Base-by-base conservation (phyloP, 2,329 filamentous ascomycete species). In the Sordariomycetes sp. region DNA sequence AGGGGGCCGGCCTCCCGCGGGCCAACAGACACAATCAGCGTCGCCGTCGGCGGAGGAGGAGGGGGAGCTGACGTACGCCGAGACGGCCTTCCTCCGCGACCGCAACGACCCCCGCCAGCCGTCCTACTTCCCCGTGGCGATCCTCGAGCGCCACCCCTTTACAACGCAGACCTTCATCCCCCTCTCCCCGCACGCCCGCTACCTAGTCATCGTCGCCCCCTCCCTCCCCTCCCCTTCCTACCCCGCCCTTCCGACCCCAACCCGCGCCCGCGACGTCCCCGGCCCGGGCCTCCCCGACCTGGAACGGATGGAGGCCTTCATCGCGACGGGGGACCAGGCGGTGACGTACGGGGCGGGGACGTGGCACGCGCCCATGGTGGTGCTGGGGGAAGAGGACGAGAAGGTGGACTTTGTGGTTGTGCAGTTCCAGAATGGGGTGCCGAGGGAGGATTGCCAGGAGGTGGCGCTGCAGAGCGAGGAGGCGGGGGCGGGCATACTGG, bases 291-390 rank as follows among this genome's bases (percentile, higher is more conserved):
- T 89, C 20, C 92, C 94, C 0, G 90, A 96, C 68, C 66, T 96
- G 48, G 67, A 69, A 24, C 77, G 80, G 10, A 64, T 95, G 45
- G 79, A 76, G 62, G 92, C 90, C 0, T 99, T 96, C 67, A 72
- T 95, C 57, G 91, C 89, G 1, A 81, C 78, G 54, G 85, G 83
- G 2, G 77, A 79, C 25, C 90, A 96, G 73, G 91, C 90, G 12
- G 89, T 99, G 15, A 96, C 90, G 2, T 99, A 97, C 69, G 90
- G 81, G 1, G 84, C 88, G 1, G 94, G 90, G 5, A 96, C 90
- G 57, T 99, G 92, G 82, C 94, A 99, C 74, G 90, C 92, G 60
- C 94, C 94, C 0, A 97, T 99, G 92, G 87, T 90, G 15, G 90
- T 89, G 17, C 70, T 97, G 54, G 91, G 91, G 0, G 61, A 67